Conservation (phyloP, 257 asterid species). For the Nemophila menziesii region DNA sequence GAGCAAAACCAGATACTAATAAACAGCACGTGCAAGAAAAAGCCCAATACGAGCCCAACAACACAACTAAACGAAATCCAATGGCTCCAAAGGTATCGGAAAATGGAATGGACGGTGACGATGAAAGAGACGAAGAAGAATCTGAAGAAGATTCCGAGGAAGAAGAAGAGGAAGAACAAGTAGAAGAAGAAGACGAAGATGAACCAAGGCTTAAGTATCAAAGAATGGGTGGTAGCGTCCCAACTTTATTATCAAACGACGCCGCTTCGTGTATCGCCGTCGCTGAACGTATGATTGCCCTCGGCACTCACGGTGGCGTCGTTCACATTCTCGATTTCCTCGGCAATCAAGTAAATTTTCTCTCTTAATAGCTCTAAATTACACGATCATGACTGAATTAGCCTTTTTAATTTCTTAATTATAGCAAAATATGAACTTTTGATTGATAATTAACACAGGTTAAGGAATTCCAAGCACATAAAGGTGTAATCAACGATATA, state of each 20-base stretch:
- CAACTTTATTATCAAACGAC: constrained; percentile 63
- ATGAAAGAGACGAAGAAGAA: constrained; percentile 64
- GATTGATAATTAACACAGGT: constrained; percentile 30
- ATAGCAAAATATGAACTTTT: background rate
- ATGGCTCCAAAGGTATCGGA: constrained; percentile 74
- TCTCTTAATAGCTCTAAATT: background rate
- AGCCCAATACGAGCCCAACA: constrained; percentile 2
- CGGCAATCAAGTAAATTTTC: constrained; percentile 59
- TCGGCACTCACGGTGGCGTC: constrained; percentile 74
- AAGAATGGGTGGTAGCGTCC: constrained; percentile 96
- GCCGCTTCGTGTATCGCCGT: constrained; percentile 88
- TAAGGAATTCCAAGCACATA: constrained; percentile 72
- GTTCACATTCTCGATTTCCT: constrained; percentile 95
- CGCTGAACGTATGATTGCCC: constrained; percentile 95
- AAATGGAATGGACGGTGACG: constrained; percentile 91
- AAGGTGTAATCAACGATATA: constrained; percentile 94
- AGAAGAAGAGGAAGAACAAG: constrained; percentile 30
- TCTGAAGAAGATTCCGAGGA: constrained; percentile 48
- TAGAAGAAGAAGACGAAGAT: constrained; percentile 60
- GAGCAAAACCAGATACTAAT: background rate
- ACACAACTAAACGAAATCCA: background rate
- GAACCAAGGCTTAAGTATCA: constrained; percentile 97
- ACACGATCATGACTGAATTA: background rate
- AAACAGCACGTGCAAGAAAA: background rate
- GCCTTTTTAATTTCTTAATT: background rate